Base-by-base conservation (phyloP, 352 stramenopile species). In the Phytopythium delawarense region DNA sequence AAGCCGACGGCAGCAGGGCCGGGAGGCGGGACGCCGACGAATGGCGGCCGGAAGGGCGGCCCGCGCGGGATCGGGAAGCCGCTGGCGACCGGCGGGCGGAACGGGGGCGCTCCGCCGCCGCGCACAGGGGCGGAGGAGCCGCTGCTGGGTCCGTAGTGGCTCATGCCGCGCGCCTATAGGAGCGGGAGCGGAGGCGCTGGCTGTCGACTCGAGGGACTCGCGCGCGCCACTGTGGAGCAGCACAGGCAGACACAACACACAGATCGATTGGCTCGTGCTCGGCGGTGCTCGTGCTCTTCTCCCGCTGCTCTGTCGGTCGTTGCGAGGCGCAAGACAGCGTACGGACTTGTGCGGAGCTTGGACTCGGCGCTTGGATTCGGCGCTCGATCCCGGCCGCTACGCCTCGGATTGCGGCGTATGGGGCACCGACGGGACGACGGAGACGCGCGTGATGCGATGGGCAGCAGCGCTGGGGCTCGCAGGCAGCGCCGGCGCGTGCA, bases 61-160 rank as follows among this genome's bases (percentile, higher is more conserved):
- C 21, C 50, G 30, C 50, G 28, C 9, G 30, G 30, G 16, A 42
- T 15, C 30, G 32, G 18, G 20, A 57, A 44, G 50, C 46, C 23
- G 23, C 9, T 34, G 13, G 46, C 21, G 25, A 4, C 13, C 7
- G 13, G 9, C 2, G 50, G 50, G 5, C 50, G 50, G 50, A 57
- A 57, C 18, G 13, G 30, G 4, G 13, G 50, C 3, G 9, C 28
- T 7, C 35, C 28, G 7, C n/a, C 53, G 21, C 53, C 35, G 11
- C 21, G 52, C 20, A 59, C 21, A n/a, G 32, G 7, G 4, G 30
- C 42, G 44, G 23, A 21, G 11, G 23, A 32, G 48, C 49, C 70
- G 46, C 59, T 44, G n/a, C 63, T 53, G 20, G 72, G 69, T 37
- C 69, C 69, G 62, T 77, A 80, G 62, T 75, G 67, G 64, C 60